A percentile compares a stretch with the other conserved stretches of the same genome.
Conservation (phyloP, 768 basidiomycete species). For the Hebeloma cylindrosporum region DNA sequence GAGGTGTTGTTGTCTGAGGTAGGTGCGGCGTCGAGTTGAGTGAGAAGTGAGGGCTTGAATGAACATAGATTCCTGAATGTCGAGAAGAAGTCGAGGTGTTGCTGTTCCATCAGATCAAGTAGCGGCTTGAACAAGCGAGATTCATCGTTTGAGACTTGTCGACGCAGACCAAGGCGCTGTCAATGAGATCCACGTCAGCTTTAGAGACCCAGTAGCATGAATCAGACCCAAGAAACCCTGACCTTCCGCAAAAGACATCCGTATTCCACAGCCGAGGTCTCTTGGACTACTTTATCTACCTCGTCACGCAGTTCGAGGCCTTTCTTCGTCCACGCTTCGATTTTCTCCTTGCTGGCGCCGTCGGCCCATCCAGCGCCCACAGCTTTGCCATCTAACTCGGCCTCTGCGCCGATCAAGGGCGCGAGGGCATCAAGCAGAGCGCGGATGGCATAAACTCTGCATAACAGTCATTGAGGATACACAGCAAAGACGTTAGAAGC, state of each 20-base stretch:
- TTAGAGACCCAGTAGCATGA: too few relatives aligned
- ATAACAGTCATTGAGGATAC: background rate
- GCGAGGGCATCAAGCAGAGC: constrained; percentile 76
- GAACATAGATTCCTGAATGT: constrained; percentile 73
- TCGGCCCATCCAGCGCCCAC: constrained; percentile 65
- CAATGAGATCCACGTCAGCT: background rate
- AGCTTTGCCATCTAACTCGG: constrained; percentile 50
- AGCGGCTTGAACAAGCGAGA: constrained; percentile 59
- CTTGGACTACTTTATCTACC: constrained; percentile 59
- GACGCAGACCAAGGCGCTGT: constrained; percentile 76
- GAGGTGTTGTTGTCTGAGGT: background rate
- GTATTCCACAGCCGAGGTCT: constrained; percentile 64
- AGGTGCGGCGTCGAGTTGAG: background rate
- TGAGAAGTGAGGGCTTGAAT: constrained; percentile 50
- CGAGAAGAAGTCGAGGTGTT: constrained; percentile 84
- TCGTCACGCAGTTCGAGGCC: constrained; percentile 59
- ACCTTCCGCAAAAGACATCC: constrained; percentile 70
- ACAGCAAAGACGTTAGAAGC: constrained; percentile 19
- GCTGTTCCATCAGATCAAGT: constrained; percentile 68
- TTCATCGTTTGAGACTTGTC: constrained; percentile 59
- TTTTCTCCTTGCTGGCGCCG: constrained; percentile 46
- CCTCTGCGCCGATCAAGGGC: constrained; percentile 85
- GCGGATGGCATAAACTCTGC: constrained; percentile 74
- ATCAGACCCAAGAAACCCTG: too few relatives aligned
- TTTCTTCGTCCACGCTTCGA: constrained; percentile 60